A percentile compares a stretch with the other conserved stretches of the same genome.
Evolutionary conservation across 805 yeast genomes (phyloP).

Genomic region (Wickerhamomyces alni): DNA sequence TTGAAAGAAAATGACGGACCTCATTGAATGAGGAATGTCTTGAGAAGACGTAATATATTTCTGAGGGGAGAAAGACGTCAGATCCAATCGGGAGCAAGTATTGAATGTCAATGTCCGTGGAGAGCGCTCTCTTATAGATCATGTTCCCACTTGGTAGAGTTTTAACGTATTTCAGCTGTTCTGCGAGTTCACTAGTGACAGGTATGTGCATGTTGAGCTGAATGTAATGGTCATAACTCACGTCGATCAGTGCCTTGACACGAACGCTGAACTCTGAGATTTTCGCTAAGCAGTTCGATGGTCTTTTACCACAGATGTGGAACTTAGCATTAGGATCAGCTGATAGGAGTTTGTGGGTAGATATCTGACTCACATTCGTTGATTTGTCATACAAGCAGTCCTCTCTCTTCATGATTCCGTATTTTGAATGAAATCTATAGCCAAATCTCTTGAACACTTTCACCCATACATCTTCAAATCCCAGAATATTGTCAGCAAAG

Average conservation of each 20-base stretch:
- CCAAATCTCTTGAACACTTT: conserved; percentile 24
- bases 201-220: conserved; percentile 3
- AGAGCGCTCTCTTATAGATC: conserved; percentile 17
- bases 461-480: conserved; percentile 51
- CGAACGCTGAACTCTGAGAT: conserved; percentile 17
- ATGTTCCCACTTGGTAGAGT: conserved; percentile 13
- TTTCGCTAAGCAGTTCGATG: not conserved
- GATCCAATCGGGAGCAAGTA: conserved; percentile 28
- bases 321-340: conserved; percentile 3
- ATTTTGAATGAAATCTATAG: conserved; percentile 27
- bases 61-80: conserved; percentile 28
- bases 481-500: conserved; percentile 36
- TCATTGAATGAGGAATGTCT: conserved; percentile 44
- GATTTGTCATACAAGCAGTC: conserved; percentile 7
- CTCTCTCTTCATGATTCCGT: conserved; percentile 19
- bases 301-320: conserved; percentile 14
- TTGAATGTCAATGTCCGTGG: not conserved
- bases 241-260: conserved; percentile 32
- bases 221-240: conserved; percentile 17
- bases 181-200: conserved; percentile 12
- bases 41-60: conserved; percentile 34
- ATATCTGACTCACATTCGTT: conserved; percentile 1
- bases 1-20: conserved; percentile 26
- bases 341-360: not conserved
- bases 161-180: conserved; percentile 15